Evolutionary conservation across 2,329 filamentous ascomycete genomes (phyloP).

Genomic region (Penicillium sp.): DNA sequence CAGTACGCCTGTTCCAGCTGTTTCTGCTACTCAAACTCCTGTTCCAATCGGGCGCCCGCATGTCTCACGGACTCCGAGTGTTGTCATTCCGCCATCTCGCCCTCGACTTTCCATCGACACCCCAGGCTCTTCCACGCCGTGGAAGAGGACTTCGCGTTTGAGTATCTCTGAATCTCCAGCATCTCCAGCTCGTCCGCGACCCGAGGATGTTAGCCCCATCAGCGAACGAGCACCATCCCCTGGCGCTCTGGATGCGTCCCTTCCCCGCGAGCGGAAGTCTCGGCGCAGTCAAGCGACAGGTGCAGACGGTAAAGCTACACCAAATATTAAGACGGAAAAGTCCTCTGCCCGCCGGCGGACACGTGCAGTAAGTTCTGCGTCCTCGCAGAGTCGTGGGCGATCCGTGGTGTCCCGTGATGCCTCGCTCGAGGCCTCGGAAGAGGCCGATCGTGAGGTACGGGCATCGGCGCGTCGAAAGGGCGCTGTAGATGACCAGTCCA

Average conservation of each 20-base stretch:
- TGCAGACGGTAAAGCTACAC: conserved; percentile 14
- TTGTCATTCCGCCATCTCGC: conserved; percentile 23
- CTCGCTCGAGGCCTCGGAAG: conserved; percentile 23
- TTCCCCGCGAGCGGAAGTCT: conserved; percentile 23
- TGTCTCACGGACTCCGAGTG: conserved; percentile 28
- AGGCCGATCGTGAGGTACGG: conserved; percentile 29
- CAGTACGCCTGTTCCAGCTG: conserved; percentile 24
- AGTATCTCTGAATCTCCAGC: conserved; percentile 34
- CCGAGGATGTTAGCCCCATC: conserved; percentile 44
- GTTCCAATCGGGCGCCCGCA: conserved; percentile 19
- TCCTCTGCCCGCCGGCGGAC: conserved; percentile 21
- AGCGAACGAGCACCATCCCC: conserved; percentile 41
- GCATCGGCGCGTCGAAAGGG: conserved; percentile 27
- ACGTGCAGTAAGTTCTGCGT: conserved; percentile 33
- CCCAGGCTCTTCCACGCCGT: conserved; percentile 40
- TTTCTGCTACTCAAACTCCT: conserved; percentile 20
- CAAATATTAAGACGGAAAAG: conserved; percentile 27
- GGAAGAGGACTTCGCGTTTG: conserved; percentile 37
- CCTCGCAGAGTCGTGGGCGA: conserved; percentile 34
- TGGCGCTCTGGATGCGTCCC: conserved; percentile 25
- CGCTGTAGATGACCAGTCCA: conserved; percentile 23
- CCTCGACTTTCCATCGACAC: conserved; percentile 37
- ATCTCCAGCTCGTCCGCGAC: conserved; percentile 38
- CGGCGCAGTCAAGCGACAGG: conserved; percentile 18
- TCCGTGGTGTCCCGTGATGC: conserved; percentile 35